These are phyloP conservation scores for Pestalotiopsis sp. DNA, from an alignment of 2,329 filamentous ascomycete genomes.

Conservation along the genomic window DNA sequence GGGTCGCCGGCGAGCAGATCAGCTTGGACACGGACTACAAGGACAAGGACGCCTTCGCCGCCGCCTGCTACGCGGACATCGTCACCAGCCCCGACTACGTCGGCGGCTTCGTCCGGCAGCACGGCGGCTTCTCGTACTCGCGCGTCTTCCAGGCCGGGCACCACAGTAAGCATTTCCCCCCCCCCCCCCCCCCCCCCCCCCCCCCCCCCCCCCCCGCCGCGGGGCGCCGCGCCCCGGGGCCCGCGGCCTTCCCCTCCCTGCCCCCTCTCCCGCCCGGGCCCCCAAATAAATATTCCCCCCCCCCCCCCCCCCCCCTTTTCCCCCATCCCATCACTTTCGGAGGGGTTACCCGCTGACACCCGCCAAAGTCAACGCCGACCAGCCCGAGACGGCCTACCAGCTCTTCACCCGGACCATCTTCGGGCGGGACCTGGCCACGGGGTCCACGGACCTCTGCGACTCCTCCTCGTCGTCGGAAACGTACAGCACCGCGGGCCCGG, in stretches of 20 bases:
- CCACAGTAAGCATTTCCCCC: slow-evolving; percentile 13
- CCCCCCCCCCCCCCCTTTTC: too few relatives aligned
- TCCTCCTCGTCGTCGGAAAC: not conserved
- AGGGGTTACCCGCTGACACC: slow-evolving; percentile 28
- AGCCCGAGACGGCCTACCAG: slow-evolving; percentile 11
- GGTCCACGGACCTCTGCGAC: slow-evolving; percentile 34
- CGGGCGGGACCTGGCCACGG: slow-evolving; percentile 5
- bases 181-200: too few relatives aligned
- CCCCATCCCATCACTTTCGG: slow-evolving; percentile 33
- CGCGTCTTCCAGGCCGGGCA: slow-evolving; percentile 9
- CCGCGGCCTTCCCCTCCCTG: too few relatives aligned
- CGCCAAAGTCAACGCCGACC: slow-evolving; percentile 28
- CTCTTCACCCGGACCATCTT: slow-evolving; percentile 3
- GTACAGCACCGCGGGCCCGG: slow-evolving; percentile 16
- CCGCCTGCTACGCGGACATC: slow-evolving; percentile 6
- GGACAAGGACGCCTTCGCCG: not conserved
- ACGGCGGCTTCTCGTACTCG: slow-evolving; percentile 4
- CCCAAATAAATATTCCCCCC: too few relatives aligned
- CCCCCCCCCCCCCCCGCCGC: too few relatives aligned
- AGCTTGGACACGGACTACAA: slow-evolving; percentile 2
- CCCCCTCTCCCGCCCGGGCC: too few relatives aligned
- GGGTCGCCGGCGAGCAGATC: slow-evolving; percentile 5
- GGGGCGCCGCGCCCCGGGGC: too few relatives aligned
- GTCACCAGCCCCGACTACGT: not conserved
- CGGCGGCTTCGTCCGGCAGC: slow-evolving; percentile 5